Evolutionary conservation across 2,329 filamentous ascomycete species (phyloP).

Genomic region (Zymoseptoria tritici): DNA sequence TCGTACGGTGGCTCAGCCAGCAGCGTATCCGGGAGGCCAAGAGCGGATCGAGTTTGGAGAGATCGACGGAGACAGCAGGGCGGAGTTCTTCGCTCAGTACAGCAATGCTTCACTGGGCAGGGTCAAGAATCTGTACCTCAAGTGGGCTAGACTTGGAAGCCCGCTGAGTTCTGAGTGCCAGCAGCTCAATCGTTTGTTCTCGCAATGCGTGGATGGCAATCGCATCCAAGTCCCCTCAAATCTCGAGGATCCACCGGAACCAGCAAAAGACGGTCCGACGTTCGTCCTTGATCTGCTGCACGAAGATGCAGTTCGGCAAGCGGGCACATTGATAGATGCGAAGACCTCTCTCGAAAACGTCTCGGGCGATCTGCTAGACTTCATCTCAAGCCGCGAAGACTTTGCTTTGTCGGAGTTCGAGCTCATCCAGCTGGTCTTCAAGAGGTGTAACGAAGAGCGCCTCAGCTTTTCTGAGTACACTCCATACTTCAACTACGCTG

Average conservation of each 20-base stretch:
- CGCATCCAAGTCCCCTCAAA: conserved; percentile 1
- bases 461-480: neutral
- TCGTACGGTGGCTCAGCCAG: neutral
- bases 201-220: conserved; percentile 7
- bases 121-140: conserved; percentile 6
- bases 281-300: conserved; percentile 5
- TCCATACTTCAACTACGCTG: conserved; percentile 2
- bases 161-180: conserved; percentile 6
- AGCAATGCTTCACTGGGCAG: conserved; percentile 4
- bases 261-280: neutral
- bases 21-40: conserved; percentile 5
- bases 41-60: conserved; percentile 2
- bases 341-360: neutral
- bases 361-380: conserved; percentile 1
- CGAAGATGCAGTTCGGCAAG: neutral
- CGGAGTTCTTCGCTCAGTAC: conserved; percentile 5
- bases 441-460: neutral
- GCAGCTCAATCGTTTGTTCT: conserved; percentile 6
- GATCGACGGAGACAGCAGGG: conserved; percentile 4
- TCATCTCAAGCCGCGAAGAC: neutral
- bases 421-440: conserved; percentile 1
- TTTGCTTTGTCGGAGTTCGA: conserved; percentile 4
- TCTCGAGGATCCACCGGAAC: conserved; percentile 3
- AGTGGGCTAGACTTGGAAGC: conserved; percentile 4
- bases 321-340: neutral